These are phyloP conservation scores for Jamesozyma gamospora DNA, from an alignment of 805 yeast genomes.

Conservation along the genomic window DNA sequence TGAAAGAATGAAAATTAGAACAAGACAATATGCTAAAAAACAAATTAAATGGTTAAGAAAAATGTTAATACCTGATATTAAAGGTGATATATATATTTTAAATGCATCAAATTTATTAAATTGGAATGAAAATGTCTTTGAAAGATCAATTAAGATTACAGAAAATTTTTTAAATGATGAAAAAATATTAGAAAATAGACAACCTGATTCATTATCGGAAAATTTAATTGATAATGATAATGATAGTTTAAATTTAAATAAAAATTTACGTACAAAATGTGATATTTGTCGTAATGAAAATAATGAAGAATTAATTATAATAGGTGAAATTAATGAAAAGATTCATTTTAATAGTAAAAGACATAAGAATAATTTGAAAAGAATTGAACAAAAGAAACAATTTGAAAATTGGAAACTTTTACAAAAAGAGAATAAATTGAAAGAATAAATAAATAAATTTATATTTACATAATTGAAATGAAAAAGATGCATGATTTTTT, in stretches of 20 bases:
- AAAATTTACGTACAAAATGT: too few species aligned
- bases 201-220: conserved; percentile 26
- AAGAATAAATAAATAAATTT: neutral
- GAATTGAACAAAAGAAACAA: conserved; percentile 40
- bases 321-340: conserved; percentile 66
- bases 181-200: conserved; percentile 18
- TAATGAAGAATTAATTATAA: conserved; percentile 48
- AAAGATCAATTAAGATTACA: conserved; percentile 46
- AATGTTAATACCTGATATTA: conserved; percentile 50
- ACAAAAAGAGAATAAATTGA: conserved; percentile 1
- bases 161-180: conserved; percentile 29
- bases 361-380: conserved; percentile 46
- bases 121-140: conserved; percentile 52
- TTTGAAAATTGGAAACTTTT: conserved; percentile 37
- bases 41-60: conserved; percentile 89
- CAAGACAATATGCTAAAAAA: conserved; percentile 76
- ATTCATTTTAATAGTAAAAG: conserved; percentile 58
- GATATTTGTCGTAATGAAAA: conserved; percentile 49
- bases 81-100: conserved; percentile 53
- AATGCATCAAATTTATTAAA: conserved; percentile 62
- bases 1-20: conserved; percentile 70
- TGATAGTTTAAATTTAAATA: too few species aligned
- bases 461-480: too few species aligned
- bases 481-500: too few species aligned
- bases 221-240: conserved; percentile 48